A percentile compares a stretch with the other conserved stretches of the same genome.
Conservation (phyloP, 768 basidiomycete genomes). For the Leccinum broughii region DNA sequence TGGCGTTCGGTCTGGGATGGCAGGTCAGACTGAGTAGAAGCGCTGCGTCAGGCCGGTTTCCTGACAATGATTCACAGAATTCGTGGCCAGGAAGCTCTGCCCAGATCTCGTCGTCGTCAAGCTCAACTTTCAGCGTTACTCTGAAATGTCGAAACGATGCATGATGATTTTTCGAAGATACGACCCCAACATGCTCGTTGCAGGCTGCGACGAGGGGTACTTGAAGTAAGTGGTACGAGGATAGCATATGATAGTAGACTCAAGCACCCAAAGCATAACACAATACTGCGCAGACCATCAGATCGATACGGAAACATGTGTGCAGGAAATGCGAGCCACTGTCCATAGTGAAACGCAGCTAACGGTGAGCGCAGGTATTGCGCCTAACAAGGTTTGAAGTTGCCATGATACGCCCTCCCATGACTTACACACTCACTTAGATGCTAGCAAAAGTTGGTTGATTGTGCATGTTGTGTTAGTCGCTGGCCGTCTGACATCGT, state of each 20-base stretch:
- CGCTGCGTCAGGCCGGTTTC: neutral
- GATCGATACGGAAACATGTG: slow-evolving; percentile 70
- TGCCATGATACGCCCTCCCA: slow-evolving; percentile 16
- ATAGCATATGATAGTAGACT: slow-evolving; percentile 5
- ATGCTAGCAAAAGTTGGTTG: slow-evolving; percentile 91
- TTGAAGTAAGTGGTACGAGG: slow-evolving; percentile 61
- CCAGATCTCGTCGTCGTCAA: slow-evolving; percentile 78
- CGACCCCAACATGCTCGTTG: slow-evolving; percentile 72
- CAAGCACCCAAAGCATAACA: slow-evolving; percentile 62
- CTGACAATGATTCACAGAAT: slow-evolving; percentile 48
- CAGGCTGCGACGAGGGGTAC: slow-evolving; percentile 90
- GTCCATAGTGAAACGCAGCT: slow-evolving; percentile 79
- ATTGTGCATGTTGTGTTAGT: neutral
- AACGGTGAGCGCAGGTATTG: slow-evolving; percentile 94
- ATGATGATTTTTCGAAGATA: slow-evolving; percentile 70
- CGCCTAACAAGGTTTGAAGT: slow-evolving; percentile 81
- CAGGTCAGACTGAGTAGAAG: slow-evolving; percentile 50
- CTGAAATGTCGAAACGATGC: slow-evolving; percentile 68
- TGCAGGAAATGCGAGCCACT: slow-evolving; percentile 69
- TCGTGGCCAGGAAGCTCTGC: slow-evolving; percentile 92
- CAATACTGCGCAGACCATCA: slow-evolving; percentile 70
- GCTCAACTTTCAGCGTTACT: slow-evolving; percentile 60
- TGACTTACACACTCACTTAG: slow-evolving; percentile 37
- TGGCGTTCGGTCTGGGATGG: slow-evolving; percentile 94
- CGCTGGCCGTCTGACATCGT: slow-evolving; percentile 2